Evolutionary conservation across 495 filamentous ascomycete species (phyloP).

Genomic region (Neurospora sp.): DNA sequence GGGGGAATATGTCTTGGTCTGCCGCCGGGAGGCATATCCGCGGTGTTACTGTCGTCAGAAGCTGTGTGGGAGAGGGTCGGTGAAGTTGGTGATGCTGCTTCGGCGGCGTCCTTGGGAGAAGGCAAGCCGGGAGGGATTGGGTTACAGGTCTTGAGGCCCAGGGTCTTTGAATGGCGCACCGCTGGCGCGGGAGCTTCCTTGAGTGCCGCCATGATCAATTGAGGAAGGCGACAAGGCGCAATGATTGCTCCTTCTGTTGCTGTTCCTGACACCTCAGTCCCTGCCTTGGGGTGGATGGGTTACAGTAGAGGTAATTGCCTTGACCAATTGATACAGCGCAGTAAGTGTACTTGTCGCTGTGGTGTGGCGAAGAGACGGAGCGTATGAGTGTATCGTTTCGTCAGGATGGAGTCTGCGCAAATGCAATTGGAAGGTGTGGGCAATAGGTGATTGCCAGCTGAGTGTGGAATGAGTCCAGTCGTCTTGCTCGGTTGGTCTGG

Average conservation of each 20-base stretch:
- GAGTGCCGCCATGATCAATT: background rate
- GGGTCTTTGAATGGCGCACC: background rate
- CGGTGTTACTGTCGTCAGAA: constrained; percentile 4
- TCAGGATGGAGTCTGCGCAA: background rate
- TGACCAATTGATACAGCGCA: background rate
- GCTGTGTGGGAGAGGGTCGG: background rate
- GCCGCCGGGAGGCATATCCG: constrained; percentile 20
- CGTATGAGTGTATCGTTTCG: background rate
- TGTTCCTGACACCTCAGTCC: background rate
- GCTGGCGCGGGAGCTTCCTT: background rate
- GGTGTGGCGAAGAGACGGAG: background rate
- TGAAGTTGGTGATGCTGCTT: constrained; percentile 1
- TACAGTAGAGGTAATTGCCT: background rate
- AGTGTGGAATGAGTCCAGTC: background rate
- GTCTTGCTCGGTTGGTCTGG: background rate
- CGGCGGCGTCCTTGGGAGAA: background rate
- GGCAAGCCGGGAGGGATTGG: background rate
- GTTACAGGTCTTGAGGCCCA: background rate
- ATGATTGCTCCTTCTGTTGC: background rate
- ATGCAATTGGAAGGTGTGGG: background rate
- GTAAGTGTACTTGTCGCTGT: background rate
- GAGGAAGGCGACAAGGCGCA: background rate
- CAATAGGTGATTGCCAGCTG: background rate
- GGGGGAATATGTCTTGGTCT: constrained; percentile 10
- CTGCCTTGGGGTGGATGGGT: background rate